Conservation (phyloP, 805 yeast species). For the Myxozyma neglecta region DNA sequence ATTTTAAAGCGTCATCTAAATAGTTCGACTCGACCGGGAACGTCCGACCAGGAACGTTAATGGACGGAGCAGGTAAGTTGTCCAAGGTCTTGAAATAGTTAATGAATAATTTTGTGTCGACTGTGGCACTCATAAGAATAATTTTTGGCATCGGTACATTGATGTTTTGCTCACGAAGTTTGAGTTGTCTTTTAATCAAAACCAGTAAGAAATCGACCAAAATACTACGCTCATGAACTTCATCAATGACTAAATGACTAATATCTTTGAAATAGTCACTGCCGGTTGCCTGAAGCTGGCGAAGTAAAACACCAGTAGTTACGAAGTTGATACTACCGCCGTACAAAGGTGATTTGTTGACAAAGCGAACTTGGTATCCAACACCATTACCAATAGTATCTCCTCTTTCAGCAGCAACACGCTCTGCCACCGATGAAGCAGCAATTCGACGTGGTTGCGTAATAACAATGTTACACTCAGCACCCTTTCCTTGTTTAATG, state of each 20-base stretch:
- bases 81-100: constrained; percentile 52
- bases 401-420: constrained; percentile 73
- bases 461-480: constrained; percentile 29
- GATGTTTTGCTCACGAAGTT: neutral
- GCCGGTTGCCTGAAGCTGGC: constrained; percentile 38
- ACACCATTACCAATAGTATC: constrained; percentile 66
- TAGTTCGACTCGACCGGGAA: constrained; percentile 82
- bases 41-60: constrained; percentile 89
- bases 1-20: constrained; percentile 55
- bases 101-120: constrained; percentile 52
- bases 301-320: constrained; percentile 83
- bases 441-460: constrained; percentile 37
- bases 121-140: constrained; percentile 66
- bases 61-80: constrained; percentile 50
- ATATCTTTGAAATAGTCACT: constrained; percentile 16
- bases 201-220: constrained; percentile 77
- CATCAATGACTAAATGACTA: constrained; percentile 70
- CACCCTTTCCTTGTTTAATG: constrained; percentile 19
- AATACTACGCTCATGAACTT: constrained; percentile 81
- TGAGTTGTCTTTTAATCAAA: constrained; percentile 47
- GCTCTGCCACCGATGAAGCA: constrained; percentile 57
- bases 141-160: constrained; percentile 40
- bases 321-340: constrained; percentile 67
- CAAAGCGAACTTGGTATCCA: constrained; percentile 77
- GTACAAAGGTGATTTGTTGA: constrained; percentile 54